Evolutionary conservation across 2,329 filamentous ascomycete species (phyloP).

Genomic region (Fusarium cyanostomum): DNA sequence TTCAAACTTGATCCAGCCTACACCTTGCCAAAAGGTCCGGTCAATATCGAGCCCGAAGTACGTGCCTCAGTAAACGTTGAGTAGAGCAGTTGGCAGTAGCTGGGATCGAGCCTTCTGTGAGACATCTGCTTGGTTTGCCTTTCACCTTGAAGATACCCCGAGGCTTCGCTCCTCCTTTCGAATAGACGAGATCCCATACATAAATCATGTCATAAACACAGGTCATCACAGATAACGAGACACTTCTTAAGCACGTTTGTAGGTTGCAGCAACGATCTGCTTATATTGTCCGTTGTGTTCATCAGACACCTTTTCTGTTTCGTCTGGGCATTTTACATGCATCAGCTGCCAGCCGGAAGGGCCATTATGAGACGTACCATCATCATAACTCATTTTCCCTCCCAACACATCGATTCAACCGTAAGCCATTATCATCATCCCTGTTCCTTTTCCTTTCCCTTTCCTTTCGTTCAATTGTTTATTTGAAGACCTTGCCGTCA

Average conservation of each 20-base stretch:
- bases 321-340: constrained; percentile 33
- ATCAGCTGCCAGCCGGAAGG: constrained; percentile 31
- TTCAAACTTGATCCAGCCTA: constrained; percentile 55
- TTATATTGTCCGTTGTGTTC: constrained; percentile 35
- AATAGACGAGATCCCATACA: constrained; percentile 1
- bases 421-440: constrained; percentile 48
- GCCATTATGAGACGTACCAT: constrained; percentile 39
- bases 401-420: constrained; percentile 44
- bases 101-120: background rate
- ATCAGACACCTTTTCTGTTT: constrained; percentile 29
- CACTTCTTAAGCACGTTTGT: background rate
- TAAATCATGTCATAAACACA: background rate
- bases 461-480: constrained; percentile 54
- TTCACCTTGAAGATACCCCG: constrained; percentile 30
- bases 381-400: constrained; percentile 45
- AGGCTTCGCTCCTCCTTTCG: constrained; percentile 15
- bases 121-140: background rate
- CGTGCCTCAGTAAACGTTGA: background rate
- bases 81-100: background rate
- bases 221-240: background rate
- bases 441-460: constrained; percentile 29
- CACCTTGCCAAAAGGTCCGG: constrained; percentile 8
- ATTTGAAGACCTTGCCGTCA: constrained; percentile 99
- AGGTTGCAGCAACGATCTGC: constrained; percentile 20
- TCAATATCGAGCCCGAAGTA: background rate